Conservation (phyloP, 805 yeast species). For the Lachancea waltii region DNA sequence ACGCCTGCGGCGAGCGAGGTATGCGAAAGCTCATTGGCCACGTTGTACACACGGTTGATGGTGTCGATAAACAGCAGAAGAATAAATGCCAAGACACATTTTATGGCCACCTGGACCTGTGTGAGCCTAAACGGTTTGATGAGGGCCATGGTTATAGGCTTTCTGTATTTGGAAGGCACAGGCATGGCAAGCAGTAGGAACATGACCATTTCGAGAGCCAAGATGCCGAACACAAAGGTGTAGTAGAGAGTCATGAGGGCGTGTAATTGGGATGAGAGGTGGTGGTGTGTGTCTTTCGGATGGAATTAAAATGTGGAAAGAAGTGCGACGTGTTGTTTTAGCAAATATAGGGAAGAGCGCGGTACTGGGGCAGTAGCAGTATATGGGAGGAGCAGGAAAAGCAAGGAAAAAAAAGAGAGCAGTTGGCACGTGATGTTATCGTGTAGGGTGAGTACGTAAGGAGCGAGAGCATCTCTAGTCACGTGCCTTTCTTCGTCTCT, state of each 20-base stretch:
- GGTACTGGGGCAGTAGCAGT: too few species aligned
- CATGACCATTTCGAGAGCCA: conserved; percentile 68
- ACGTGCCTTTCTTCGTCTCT: too few species aligned
- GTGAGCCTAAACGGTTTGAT: conserved; percentile 65
- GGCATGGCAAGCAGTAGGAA: conserved; percentile 82
- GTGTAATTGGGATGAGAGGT: too few species aligned
- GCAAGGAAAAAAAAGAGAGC: too few species aligned
- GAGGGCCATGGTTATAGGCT: conserved; percentile 55
- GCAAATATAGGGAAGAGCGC: too few species aligned
- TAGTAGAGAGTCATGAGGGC: conserved; percentile 28
- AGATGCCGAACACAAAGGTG: conserved; percentile 57
- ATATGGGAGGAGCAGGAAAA: too few species aligned
- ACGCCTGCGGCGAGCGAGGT: conserved; percentile 23
- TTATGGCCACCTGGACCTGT: conserved; percentile 68
- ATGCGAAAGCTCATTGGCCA: conserved; percentile 50
- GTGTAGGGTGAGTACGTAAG: too few species aligned
- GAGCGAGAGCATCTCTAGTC: too few species aligned
- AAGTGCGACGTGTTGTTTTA: too few species aligned
- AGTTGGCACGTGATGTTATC: too few species aligned
- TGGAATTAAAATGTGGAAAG: too few species aligned
- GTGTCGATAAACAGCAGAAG: conserved; percentile 81
- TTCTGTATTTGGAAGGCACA: conserved; percentile 67
- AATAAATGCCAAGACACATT: conserved; percentile 79
- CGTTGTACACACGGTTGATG: conserved; percentile 71
- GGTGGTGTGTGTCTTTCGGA: too few species aligned